Percentiles rank a stretch among this genome's conserved stretches.
Conservation (phyloP, 805 yeast genomes). For the Hyphopichia homilentoma region DNA sequence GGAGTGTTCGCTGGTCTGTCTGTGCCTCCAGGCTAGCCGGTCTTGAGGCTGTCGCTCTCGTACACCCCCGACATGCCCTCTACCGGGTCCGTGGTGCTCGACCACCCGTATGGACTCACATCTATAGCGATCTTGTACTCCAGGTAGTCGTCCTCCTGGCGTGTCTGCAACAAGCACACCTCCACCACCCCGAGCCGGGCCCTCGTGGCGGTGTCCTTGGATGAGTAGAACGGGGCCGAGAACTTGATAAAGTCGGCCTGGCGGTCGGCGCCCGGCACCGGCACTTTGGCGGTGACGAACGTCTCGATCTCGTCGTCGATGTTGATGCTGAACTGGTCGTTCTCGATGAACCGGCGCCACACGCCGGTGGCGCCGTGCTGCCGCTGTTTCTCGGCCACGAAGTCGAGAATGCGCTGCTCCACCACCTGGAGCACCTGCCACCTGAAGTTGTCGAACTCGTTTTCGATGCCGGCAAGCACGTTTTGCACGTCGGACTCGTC, state of each 20-base stretch:
- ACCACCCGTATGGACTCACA: constrained; percentile 14
- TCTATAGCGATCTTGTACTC: constrained; percentile 17
- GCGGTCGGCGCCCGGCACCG: constrained; percentile 5
- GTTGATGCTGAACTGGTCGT: constrained; percentile 29
- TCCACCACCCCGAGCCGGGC: constrained; percentile 30
- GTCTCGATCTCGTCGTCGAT: constrained; percentile 20
- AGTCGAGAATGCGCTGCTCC: constrained; percentile 24
- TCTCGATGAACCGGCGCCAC: constrained; percentile 17
- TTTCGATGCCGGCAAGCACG: constrained; percentile 33
- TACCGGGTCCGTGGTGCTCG: too few relatives aligned
- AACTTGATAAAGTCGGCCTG: constrained; percentile 26
- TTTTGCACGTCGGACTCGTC: constrained; percentile 29
- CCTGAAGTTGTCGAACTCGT: constrained; percentile 33
- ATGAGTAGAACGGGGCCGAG: constrained; percentile 27
- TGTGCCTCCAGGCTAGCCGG: too few relatives aligned
- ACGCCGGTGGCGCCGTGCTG: constrained; percentile 1
- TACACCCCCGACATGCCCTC: too few relatives aligned
- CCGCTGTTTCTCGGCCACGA: constrained; percentile 14
- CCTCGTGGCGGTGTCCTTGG: constrained; percentile 13
- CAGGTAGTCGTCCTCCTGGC: constrained; percentile 3
- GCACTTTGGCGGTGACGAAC: constrained; percentile 16
- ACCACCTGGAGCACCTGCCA: constrained; percentile 22
- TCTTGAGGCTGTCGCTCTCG: too few relatives aligned
- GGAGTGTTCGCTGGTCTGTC: too few relatives aligned
- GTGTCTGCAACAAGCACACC: constrained; percentile 24